Evolutionary conservation across 768 basidiomycete species (phyloP).

Genomic region (Solioccasus polychromus): DNA sequence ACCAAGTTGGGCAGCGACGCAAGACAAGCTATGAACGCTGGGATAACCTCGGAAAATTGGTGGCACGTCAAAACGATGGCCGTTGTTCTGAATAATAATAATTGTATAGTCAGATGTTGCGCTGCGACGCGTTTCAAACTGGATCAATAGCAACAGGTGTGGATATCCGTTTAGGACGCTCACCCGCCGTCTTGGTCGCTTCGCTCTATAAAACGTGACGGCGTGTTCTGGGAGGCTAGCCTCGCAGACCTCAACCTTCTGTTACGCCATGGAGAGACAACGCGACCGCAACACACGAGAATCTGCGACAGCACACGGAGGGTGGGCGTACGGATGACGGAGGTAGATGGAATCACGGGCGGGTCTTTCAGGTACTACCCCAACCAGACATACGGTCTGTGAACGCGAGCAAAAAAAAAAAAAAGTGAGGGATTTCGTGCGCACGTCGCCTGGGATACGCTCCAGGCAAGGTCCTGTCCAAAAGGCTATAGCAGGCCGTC

Average conservation of each 20-base stretch:
- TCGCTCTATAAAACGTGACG: not conserved
- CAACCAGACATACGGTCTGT: not conserved
- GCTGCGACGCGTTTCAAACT: slow-evolving; percentile 1
- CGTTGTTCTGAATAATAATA: slow-evolving; percentile 4
- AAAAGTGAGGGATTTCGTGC: too few species aligned
- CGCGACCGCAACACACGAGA: slow-evolving; percentile 7
- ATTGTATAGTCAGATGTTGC: too few species aligned
- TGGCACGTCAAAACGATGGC: not conserved
- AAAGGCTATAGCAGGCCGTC: too few species aligned
- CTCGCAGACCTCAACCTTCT: slow-evolving; percentile 2
- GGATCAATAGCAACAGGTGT: slow-evolving; percentile 1
- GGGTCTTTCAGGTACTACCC: not conserved
- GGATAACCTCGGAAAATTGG: not conserved
- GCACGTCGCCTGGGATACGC: slow-evolving; percentile 10
- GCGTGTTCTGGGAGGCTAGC: not conserved
- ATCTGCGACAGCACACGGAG: slow-evolving; percentile 9
- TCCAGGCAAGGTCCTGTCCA: slow-evolving; percentile 2
- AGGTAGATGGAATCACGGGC: not conserved
- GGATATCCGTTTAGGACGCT: slow-evolving; percentile 4
- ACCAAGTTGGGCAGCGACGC: slow-evolving; percentile 3
- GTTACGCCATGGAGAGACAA: slow-evolving; percentile 16
- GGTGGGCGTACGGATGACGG: not conserved
- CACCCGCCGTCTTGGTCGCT: not conserved
- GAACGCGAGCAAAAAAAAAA: slow-evolving; percentile 9
- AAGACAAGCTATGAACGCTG: slow-evolving; percentile 7